Evolutionary conservation across 2,329 filamentous ascomycete genomes (phyloP).

Genomic region (Neurospora sp.): DNA sequence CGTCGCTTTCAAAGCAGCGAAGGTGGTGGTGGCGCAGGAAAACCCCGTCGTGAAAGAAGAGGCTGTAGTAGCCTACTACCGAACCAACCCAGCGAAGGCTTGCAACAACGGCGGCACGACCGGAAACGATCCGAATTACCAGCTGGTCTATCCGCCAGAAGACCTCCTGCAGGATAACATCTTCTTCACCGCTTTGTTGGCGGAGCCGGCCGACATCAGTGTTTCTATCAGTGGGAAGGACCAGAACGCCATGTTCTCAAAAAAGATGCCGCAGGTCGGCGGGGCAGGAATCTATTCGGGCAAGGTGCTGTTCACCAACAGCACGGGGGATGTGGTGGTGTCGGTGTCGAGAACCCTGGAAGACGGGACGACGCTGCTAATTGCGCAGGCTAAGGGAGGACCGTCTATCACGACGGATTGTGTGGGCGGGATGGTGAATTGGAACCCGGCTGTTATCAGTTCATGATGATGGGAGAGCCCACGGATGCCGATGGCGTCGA

Average conservation of each 20-base stretch:
- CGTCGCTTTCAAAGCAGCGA: background rate
- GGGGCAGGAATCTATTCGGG: conserved; percentile 13
- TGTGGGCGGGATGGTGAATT: conserved; percentile 11
- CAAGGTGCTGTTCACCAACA: conserved; percentile 9
- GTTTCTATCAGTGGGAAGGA: conserved; percentile 9
- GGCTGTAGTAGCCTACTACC: conserved; percentile 23
- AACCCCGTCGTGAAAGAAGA: conserved; percentile 21
- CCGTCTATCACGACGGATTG: conserved; percentile 8
- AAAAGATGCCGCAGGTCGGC: conserved; percentile 4
- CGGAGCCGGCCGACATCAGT: conserved; percentile 5
- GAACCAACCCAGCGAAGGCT: conserved; percentile 19
- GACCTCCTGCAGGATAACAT: conserved; percentile 11
- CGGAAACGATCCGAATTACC: conserved; percentile 15
- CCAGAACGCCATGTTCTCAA: conserved; percentile 1
- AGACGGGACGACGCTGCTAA: background rate
- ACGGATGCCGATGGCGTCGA: background rate
- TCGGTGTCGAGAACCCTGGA: conserved; percentile 3
- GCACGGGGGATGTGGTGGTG: conserved; percentile 10
- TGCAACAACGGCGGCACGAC: conserved; percentile 23
- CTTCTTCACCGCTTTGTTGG: conserved; percentile 11
- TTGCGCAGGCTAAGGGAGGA: conserved; percentile 9
- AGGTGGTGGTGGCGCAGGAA: background rate
- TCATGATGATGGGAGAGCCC: background rate
- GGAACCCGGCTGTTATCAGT: conserved; percentile 7
- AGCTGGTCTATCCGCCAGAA: conserved; percentile 7